A percentile compares a stretch with the other conserved stretches of the same genome.
These are phyloP conservation scores for Saccharomycopsis fibuligera DNA, from an alignment of 805 yeast genomes.

Conservation along the genomic window DNA sequence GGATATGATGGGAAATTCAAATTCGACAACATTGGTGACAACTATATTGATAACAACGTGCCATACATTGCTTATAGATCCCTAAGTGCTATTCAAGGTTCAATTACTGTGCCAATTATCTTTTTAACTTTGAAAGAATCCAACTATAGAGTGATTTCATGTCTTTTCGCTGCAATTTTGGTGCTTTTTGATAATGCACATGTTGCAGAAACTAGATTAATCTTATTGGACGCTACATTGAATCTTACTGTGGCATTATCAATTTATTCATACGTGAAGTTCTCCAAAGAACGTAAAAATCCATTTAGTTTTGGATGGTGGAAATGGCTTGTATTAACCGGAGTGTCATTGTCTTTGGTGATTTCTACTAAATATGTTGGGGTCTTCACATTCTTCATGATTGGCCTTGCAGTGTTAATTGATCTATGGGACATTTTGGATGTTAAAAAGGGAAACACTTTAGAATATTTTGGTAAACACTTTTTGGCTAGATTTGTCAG, in stretches of 20 bases:
- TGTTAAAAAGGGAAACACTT: conserved; percentile 48
- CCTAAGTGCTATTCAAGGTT: conserved; percentile 73
- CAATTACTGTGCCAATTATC: conserved; percentile 75
- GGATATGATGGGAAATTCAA: conserved; percentile 92
- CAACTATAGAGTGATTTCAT: conserved; percentile 70
- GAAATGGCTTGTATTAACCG: conserved; percentile 80
- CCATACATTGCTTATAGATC: conserved; percentile 83
- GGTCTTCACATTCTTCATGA: conserved; percentile 78
- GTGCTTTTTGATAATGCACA: conserved; percentile 89
- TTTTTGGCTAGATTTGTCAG: conserved; percentile 65
- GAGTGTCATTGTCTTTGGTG: conserved; percentile 81
- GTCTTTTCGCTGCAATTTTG: conserved; percentile 67
- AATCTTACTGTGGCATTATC: conserved; percentile 78
- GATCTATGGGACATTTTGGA: conserved; percentile 90
- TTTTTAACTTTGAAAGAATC: conserved; percentile 82
- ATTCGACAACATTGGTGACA: conserved; percentile 83
- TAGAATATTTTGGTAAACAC: conserved; percentile 57
- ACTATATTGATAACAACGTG: conserved; percentile 68
- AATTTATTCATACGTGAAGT: conserved; percentile 70
- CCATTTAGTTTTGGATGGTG: conserved; percentile 79
- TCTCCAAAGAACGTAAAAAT: conserved; percentile 56
- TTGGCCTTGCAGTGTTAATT: conserved; percentile 78
- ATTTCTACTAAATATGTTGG: conserved; percentile 97
- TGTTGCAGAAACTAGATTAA: conserved; percentile 82
- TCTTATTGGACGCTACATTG: conserved; percentile 85